phyloP scores from a whole-genome alignment of 148 eudicot species.

The Polygonum aviculare region DNA sequence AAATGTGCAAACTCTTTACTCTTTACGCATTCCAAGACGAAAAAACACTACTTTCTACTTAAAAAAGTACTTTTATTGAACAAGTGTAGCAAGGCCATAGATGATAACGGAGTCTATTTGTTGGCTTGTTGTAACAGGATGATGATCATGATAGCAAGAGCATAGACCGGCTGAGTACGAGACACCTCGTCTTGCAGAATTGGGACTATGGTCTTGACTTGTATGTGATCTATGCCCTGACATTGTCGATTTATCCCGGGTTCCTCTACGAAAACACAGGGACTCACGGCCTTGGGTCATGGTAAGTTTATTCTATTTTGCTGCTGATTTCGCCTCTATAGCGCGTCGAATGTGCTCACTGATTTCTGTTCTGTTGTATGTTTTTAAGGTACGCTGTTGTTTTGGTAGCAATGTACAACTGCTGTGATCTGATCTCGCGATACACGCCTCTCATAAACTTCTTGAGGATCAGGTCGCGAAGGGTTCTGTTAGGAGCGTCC shows the following conservation, averaged over 20 bases:
- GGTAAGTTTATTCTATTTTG: constrained; percentile 28
- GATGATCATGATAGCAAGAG: constrained; percentile 21
- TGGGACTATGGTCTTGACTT: constrained; percentile 48
- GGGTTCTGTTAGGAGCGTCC: constrained; percentile 27
- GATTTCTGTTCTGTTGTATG: not conserved
- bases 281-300: constrained; percentile 33
- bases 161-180: constrained; percentile 31
- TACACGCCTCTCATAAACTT: constrained; percentile 12
- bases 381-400: not conserved
- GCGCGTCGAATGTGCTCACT: not conserved
- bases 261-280: constrained; percentile 70
- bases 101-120: not conserved
- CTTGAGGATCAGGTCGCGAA: constrained; percentile 32
- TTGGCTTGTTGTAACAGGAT: constrained; percentile 14
- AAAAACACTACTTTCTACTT: too few species aligned
- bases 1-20: too few species aligned
- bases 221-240: constrained; percentile 46
- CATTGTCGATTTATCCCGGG: constrained; percentile 70
- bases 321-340: not conserved
- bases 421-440: constrained; percentile 11
- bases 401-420: constrained; percentile 8
- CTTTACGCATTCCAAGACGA: too few species aligned
- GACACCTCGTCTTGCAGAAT: constrained; percentile 37
- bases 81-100: too few species aligned
- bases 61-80: too few species aligned